These are phyloP conservation scores for Clathrus columnatus DNA, from an alignment of 768 basidiomycete species.

Conservation along the genomic window DNA sequence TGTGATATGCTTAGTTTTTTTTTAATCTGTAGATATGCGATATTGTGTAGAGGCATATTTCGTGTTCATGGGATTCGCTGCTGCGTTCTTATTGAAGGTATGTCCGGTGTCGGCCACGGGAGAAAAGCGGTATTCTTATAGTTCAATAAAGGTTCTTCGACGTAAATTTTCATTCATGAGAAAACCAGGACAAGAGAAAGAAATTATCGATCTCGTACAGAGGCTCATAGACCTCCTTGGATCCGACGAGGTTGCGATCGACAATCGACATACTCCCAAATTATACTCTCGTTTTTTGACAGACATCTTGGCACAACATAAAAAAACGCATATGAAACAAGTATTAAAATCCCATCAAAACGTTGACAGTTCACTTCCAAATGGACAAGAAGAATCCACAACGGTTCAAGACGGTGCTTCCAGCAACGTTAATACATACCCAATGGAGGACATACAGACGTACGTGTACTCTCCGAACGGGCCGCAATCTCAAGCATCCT, in stretches of 20 bases:
- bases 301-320: conserved; percentile 47
- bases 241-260: conserved; percentile 66
- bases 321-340: neutral
- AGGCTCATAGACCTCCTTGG: conserved; percentile 64
- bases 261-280: conserved; percentile 73
- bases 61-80: conserved; percentile 42
- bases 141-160: conserved; percentile 44
- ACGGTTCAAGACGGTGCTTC: neutral
- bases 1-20: neutral
- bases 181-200: conserved; percentile 52
- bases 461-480: neutral
- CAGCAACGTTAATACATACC: neutral
- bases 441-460: neutral
- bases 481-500: neutral
- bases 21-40: neutral
- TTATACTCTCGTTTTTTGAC: conserved; percentile 75
- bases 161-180: conserved; percentile 64
- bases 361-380: too few relatives aligned
- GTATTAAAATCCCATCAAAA: neutral
- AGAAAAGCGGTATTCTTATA: too few relatives aligned
- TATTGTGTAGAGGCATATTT: conserved; percentile 28
- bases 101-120: neutral
- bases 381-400: too few relatives aligned
- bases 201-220: conserved; percentile 65
- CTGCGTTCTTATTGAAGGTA: conserved; percentile 54